A percentile compares a stretch with the other conserved stretches of the same genome.
These are phyloP conservation scores for Maudiozyma saulgeensis DNA, from an alignment of 805 yeast genomes.

Conservation along the genomic window DNA sequence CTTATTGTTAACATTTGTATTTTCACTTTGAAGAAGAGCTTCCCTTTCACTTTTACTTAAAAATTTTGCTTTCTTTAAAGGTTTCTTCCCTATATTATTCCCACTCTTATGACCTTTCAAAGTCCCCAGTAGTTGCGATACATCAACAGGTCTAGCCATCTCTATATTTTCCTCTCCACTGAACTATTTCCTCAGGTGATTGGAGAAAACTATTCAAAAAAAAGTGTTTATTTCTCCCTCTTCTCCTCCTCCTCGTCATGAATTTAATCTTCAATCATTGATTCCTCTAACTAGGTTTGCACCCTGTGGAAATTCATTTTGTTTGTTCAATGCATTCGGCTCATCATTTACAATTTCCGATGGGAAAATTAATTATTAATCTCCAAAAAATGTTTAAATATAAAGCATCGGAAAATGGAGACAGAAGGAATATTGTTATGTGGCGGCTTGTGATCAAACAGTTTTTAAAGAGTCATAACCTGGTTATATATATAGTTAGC, in stretches of 20 bases:
- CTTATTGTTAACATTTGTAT: not conserved
- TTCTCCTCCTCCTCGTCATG: not conserved
- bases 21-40: not conserved
- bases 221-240: not conserved
- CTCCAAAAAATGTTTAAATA: too few species aligned
- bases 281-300: not conserved
- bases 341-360: not conserved
- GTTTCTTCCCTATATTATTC: conserved; percentile 3
- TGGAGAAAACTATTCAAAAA: too few species aligned
- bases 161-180: not conserved
- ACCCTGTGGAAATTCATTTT: not conserved
- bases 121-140: conserved; percentile 30
- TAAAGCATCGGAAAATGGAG: too few species aligned
- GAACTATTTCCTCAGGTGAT: too few species aligned
- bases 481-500: too few species aligned
- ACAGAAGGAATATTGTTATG: too few species aligned
- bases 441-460: too few species aligned
- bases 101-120: conserved; percentile 1
- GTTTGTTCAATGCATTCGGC: not conserved
- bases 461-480: too few species aligned
- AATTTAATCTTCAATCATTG: not conserved
- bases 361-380: not conserved
- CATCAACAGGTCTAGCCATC: conserved; percentile 30
- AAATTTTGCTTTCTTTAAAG: conserved; percentile 32
- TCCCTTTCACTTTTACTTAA: conserved; percentile 39